Evolutionary conservation across 306 rosid genomes (phyloP).

Genomic region (Hippophae gyantsensis): DNA sequence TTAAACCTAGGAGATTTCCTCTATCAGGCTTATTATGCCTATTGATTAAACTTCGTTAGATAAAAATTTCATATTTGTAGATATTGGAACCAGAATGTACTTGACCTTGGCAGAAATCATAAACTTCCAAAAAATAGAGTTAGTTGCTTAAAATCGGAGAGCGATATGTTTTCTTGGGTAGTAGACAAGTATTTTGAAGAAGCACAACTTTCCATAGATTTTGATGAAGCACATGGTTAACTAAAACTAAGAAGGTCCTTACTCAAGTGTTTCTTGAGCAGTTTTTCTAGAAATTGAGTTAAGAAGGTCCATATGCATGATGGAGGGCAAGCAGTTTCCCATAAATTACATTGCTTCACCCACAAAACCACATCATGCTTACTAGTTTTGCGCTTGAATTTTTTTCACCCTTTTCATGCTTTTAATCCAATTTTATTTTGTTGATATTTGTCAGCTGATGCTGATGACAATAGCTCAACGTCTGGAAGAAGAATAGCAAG

Average conservation of each 20-base stretch:
- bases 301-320: conserved; percentile 6
- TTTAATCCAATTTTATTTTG: conserved; percentile 12
- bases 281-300: conserved; percentile 5
- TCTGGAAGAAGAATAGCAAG: conserved; percentile 22
- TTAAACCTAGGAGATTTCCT: background rate
- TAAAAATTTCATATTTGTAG: background rate
- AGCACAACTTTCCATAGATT: too few relatives aligned
- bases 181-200: too few relatives aligned
- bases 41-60: conserved; percentile 2
- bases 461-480: conserved; percentile 21
- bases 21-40: conserved; percentile 1
- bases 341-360: conserved; percentile 1
- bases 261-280: background rate
- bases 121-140: too few relatives aligned
- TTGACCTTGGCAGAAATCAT: too few relatives aligned
- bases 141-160: too few relatives aligned
- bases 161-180: too few relatives aligned
- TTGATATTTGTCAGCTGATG: conserved; percentile 33
- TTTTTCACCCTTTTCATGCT: background rate
- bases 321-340: conserved; percentile 12
- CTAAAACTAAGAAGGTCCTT: background rate
- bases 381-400: too few relatives aligned
- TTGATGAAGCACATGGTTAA: too few relatives aligned
- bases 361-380: too few relatives aligned
- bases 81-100: too few relatives aligned